A percentile compares a stretch with the other conserved stretches of the same genome.
These are phyloP conservation scores for Pseudoneurospora amorphoporcata DNA, from an alignment of 495 filamentous ascomycete species.

Conservation along the genomic window DNA sequence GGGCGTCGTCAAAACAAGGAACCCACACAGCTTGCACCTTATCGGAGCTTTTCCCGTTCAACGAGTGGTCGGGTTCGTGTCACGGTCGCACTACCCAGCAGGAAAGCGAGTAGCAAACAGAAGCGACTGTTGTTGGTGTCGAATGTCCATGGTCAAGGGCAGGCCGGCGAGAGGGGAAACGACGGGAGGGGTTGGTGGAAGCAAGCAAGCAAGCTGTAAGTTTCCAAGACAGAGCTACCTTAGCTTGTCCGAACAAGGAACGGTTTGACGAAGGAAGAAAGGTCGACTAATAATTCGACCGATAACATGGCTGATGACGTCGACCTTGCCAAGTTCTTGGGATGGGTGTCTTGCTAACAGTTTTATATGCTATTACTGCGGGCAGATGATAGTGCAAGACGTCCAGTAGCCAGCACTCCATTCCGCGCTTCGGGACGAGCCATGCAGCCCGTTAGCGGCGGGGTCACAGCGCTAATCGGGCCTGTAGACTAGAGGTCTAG, in stretches of 20 bases:
- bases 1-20: not conserved
- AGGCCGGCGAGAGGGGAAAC: not conserved
- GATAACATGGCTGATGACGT: not conserved
- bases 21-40: not conserved
- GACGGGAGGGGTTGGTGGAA: not conserved
- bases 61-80: not conserved
- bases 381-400: not conserved
- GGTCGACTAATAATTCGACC: not conserved
- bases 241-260: not conserved
- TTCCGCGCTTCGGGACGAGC: not conserved
- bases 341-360: not conserved
- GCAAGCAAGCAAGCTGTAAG: not conserved
- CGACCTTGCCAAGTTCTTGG: not conserved
- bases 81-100: not conserved
- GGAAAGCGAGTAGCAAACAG: not conserved
- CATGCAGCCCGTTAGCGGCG: not conserved
- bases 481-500: not conserved
- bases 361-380: too few relatives aligned
- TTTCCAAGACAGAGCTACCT: not conserved
- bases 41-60: not conserved
- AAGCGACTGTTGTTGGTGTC: not conserved
- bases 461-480: not conserved
- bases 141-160: not conserved
- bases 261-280: not conserved
- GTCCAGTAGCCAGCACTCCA: not conserved